Conservation (phyloP, 495 filamentous ascomycete genomes). For the Stereocaulon alpinum region DNA sequence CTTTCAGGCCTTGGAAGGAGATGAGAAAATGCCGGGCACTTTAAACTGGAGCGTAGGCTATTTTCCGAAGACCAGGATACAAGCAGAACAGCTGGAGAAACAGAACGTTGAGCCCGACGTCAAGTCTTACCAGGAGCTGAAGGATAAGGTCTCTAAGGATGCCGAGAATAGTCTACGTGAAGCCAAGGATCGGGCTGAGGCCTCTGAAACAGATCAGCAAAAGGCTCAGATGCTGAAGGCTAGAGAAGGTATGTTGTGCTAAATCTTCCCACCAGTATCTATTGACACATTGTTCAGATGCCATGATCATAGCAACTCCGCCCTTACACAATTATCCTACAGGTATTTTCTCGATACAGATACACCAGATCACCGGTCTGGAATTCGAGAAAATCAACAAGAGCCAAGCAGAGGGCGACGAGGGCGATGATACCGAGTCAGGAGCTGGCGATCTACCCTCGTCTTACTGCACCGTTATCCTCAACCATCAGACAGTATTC, state of each 20-base stretch:
- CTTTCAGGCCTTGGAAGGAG: constrained; percentile 46
- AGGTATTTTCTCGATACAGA: constrained; percentile 57
- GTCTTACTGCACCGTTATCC: constrained; percentile 57
- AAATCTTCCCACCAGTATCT: background rate
- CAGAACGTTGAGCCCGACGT: constrained; percentile 45
- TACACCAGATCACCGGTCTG: constrained; percentile 63
- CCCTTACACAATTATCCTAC: constrained; percentile 46
- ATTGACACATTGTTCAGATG: constrained; percentile 19
- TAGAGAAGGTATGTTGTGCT: constrained; percentile 23
- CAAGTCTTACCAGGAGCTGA: constrained; percentile 41
- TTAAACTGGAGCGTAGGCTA: constrained; percentile 62
- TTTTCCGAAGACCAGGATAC: constrained; percentile 52
- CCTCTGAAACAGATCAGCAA: constrained; percentile 49
- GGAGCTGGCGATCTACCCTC: constrained; percentile 51
- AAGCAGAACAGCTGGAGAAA: constrained; percentile 39
- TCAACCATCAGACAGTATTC: constrained; percentile 62
- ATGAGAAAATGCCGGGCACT: constrained; percentile 59
- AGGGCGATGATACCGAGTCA: constrained; percentile 47
- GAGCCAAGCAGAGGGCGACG: constrained; percentile 32
- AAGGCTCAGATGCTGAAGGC: constrained; percentile 50
- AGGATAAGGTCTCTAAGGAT: constrained; percentile 39
- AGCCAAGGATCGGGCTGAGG: constrained; percentile 41
- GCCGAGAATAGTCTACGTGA: constrained; percentile 52
- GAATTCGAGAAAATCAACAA: constrained; percentile 45
- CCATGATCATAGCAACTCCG: constrained; percentile 48